These are phyloP conservation scores for Phaeodactylum tricornutum DNA, from an alignment of 108 stramenopile species.

Conservation along the genomic window DNA sequence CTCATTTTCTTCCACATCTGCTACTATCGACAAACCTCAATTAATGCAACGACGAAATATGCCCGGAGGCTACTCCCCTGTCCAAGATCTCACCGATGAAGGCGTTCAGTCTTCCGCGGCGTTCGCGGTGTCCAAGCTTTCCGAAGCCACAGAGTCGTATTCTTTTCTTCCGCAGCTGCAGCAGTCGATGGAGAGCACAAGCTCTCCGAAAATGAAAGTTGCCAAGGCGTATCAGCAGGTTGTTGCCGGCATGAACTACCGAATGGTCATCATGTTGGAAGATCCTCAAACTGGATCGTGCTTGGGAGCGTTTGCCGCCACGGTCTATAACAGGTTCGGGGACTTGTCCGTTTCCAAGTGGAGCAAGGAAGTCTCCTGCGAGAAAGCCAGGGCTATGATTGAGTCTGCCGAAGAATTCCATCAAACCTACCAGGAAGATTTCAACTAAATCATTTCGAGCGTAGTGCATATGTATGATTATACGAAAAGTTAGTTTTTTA, in stretches of 20 bases:
- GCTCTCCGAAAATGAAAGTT: not conserved
- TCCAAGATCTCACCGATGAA: not conserved
- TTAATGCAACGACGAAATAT: no score
- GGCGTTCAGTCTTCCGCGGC: not conserved
- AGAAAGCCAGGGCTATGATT: slow-evolving; percentile 2
- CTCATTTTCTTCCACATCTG: no score
- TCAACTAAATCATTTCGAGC: no score
- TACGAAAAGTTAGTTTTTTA: slow-evolving; percentile 69
- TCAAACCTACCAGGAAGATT: no score
- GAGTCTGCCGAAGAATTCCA: no score
- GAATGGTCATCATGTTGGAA: slow-evolving; percentile 3
- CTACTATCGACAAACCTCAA: no score
- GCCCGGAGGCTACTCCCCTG: not conserved
- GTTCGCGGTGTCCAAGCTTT: not conserved
- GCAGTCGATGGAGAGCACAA: slow-evolving; percentile 2
- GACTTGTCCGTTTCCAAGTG: slow-evolving; percentile 11
- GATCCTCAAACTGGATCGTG: not conserved
- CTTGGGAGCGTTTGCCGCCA: slow-evolving; percentile 12
- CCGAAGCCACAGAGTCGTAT: not conserved
- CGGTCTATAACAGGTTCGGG: slow-evolving; percentile 23
- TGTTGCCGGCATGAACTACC: slow-evolving; percentile 28
- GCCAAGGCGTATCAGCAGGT: slow-evolving; percentile 20
- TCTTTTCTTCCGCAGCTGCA: no score
- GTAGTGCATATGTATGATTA: slow-evolving; percentile 66
- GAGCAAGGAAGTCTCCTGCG: slow-evolving; percentile 11